Conservation (phyloP, 148 eudicot genomes). For the Salicornia ramosissima region DNA sequence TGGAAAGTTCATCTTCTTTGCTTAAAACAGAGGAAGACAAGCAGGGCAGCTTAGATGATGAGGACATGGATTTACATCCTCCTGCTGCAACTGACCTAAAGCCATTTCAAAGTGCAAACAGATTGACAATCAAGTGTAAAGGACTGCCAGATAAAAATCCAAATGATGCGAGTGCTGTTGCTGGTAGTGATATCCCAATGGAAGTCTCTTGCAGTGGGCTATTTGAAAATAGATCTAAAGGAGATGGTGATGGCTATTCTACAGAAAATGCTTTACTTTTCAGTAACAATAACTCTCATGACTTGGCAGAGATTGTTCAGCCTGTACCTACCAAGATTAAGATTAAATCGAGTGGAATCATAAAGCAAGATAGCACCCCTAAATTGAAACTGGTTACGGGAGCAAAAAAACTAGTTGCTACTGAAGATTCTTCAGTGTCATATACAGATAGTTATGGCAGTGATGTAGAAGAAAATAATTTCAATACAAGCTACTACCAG, state of each 20-base stretch:
- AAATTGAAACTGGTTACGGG: conserved; percentile 24
- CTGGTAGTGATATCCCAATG: conserved; percentile 23
- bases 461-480: conserved; percentile 32
- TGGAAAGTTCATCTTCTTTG: conserved; percentile 34
- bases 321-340: conserved; percentile 44
- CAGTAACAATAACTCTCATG: conserved; percentile 25
- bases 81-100: conserved; percentile 28
- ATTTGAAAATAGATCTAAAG: conserved; percentile 19
- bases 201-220: conserved; percentile 22
- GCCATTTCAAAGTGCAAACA: conserved; percentile 32
- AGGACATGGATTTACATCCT: conserved; percentile 36
- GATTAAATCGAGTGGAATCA: conserved; percentile 42
- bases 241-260: conserved; percentile 10
- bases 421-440: conserved; percentile 27
- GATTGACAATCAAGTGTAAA: conserved; percentile 33
- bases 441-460: conserved; percentile 25
- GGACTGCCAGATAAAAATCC: conserved; percentile 28
- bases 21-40: conserved; percentile 36
- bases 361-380: conserved; percentile 31
- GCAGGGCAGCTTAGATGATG: conserved; percentile 15
- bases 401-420: conserved; percentile 13
- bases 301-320: conserved; percentile 30
- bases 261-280: conserved; percentile 9
- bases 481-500: conserved; percentile 23
- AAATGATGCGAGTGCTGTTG: conserved; percentile 27